These are phyloP conservation scores for Chaetomium cochliodes DNA, from an alignment of 495 filamentous ascomycete genomes.

Conservation along the genomic window DNA sequence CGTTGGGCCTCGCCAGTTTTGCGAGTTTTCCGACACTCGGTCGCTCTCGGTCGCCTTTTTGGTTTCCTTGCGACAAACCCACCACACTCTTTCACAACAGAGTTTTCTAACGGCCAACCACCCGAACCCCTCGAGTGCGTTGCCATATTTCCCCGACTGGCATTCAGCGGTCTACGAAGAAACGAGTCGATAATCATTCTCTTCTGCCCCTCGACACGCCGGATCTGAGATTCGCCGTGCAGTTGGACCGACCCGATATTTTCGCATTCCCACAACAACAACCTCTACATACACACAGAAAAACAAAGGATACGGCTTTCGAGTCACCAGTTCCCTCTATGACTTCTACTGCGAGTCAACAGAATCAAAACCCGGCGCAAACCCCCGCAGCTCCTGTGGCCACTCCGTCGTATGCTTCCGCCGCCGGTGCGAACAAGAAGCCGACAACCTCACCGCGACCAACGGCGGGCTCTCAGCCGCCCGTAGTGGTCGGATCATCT, in stretches of 20 bases:
- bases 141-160: slow-evolving; percentile 17
- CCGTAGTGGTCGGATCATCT: slow-evolving; percentile 68
- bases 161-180: slow-evolving; percentile 4
- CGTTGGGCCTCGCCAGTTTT: slow-evolving; percentile 16
- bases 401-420: slow-evolving; percentile 69
- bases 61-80: slow-evolving; percentile 31
- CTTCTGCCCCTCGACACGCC: slow-evolving; percentile 33
- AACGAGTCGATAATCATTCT: slow-evolving; percentile 21
- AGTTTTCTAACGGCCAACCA: slow-evolving; percentile 24
- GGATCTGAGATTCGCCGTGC: slow-evolving; percentile 40
- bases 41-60: slow-evolving; percentile 27
- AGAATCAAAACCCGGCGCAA: slow-evolving; percentile 54
- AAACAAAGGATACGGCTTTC: slow-evolving; percentile 34
- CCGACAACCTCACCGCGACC: slow-evolving; percentile 61
- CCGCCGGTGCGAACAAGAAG: slow-evolving; percentile 78
- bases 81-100: slow-evolving; percentile 35
- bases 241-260: slow-evolving; percentile 22
- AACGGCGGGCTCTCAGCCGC: slow-evolving; percentile 64
- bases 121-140: slow-evolving; percentile 25
- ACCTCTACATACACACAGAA: slow-evolving; percentile 22
- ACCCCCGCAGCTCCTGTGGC: slow-evolving; percentile 60
- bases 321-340: slow-evolving; percentile 45
- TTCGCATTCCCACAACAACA: slow-evolving; percentile 17
- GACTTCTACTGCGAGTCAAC: slow-evolving; percentile 54
- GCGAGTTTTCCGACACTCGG: slow-evolving; percentile 11